Conservation (phyloP, 768 basidiomycete genomes). For the Exidia glandulosa region DNA sequence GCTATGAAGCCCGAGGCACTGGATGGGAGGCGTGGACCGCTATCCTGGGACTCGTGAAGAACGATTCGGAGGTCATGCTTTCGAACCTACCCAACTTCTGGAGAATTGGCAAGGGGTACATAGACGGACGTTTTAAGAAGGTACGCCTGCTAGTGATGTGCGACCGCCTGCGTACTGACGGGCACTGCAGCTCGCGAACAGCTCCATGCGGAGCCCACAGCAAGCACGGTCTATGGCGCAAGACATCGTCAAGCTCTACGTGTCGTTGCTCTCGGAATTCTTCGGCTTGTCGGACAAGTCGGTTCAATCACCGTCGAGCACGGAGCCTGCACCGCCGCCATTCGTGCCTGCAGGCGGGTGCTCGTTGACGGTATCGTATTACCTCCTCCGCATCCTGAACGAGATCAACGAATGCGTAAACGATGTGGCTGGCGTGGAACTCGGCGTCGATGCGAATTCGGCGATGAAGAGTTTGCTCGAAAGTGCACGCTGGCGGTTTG, state of each 20-base stretch:
- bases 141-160: conserved; percentile 28
- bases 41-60: conserved; percentile 69
- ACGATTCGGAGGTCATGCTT: conserved; percentile 74
- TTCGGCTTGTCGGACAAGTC: conserved; percentile 74
- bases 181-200: conserved; percentile 11
- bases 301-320: conserved; percentile 42
- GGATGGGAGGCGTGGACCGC: conserved; percentile 77
- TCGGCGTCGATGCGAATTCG: conserved; percentile 61
- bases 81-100: conserved; percentile 87
- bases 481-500: conserved; percentile 79
- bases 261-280: conserved; percentile 74
- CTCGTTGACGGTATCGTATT: conserved; percentile 72
- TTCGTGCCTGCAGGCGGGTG: conserved; percentile 67
- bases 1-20: conserved; percentile 46
- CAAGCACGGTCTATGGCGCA: conserved; percentile 82
- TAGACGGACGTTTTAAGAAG: conserved; percentile 89
- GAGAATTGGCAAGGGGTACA: conserved; percentile 81
- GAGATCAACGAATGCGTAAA: conserved; percentile 82
- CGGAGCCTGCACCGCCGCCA: conserved; percentile 31
- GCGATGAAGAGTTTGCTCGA: conserved; percentile 67
- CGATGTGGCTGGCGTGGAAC: conserved; percentile 71
- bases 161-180: conserved; percentile 15
- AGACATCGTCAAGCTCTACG: conserved; percentile 78
- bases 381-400: conserved; percentile 64
- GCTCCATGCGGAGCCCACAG: conserved; percentile 64